Percentiles rank a stretch among this genome's conserved stretches.
phyloP scores from a whole-genome alignment of 495 filamentous ascomycete genomes.

The Alectoria sarmentosa region DNA sequence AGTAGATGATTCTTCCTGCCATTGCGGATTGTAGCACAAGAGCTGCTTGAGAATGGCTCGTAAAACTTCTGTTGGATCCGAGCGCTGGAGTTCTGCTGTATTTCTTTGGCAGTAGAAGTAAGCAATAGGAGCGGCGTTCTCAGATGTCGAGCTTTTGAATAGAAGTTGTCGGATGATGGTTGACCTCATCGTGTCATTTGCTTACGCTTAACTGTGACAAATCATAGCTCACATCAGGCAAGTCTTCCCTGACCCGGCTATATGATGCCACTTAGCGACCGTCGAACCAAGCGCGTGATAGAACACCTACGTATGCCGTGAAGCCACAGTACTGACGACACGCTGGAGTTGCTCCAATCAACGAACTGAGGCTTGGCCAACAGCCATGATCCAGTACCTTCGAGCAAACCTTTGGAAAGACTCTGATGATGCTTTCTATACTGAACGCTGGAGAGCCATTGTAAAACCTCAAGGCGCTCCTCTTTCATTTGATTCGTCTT shows the following conservation, averaged over 20 bases:
- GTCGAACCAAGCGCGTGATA: neutral
- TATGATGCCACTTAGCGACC: neutral
- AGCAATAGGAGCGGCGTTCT: neutral
- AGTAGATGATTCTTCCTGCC: neutral
- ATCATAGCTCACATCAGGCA: neutral
- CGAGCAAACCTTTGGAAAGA: neutral
- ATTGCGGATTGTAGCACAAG: neutral
- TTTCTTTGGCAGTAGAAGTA: constrained; percentile 1
- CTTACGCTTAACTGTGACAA: neutral
- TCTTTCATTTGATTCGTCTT: neutral
- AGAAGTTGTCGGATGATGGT: neutral
- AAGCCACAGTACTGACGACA: neutral
- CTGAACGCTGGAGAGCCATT: neutral
- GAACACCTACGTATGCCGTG: neutral
- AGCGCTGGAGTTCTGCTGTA: neutral
- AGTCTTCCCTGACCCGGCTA: neutral
- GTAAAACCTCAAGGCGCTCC: neutral
- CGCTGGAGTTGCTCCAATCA: neutral
- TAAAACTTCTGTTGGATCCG: neutral
- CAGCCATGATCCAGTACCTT: neutral
- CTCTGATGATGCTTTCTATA: neutral
- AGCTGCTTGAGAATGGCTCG: constrained; percentile 2
- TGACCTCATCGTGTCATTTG: neutral
- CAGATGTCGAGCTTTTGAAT: neutral
- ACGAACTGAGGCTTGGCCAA: neutral